Evolutionary conservation across 2,329 filamentous ascomycete species (phyloP), one percentile per base, ranked within the genome.

Genomic region (Colletotrichum simmondsii): DNA sequence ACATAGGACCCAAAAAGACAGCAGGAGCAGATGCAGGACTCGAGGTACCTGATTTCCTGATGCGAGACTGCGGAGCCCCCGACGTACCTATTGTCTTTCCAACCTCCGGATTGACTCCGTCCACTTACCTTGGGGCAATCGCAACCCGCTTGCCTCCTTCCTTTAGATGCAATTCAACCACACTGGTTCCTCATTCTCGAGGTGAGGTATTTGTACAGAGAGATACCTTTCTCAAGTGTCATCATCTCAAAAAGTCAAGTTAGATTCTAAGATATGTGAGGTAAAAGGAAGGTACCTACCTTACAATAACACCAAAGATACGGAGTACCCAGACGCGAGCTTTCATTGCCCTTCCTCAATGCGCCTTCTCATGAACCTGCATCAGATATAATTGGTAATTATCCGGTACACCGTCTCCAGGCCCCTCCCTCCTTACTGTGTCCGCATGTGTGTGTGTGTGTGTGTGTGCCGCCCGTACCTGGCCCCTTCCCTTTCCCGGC

Each of bases 401-500:
- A 61, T 71, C 66, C 56, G 54, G 71, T 61, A 73, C 71, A 73
- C 71, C 71, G 70, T 65, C 56, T 67, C 49, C 56, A 52, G 42
- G 22, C 42, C 10, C n/a, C 19, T n/a, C 42, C 42, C 60, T 62
- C 46, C 42, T 28, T 56, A 70, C 66, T 70, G 66, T 72, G 69
- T 35, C 57, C 22, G 57, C 16, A 57, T 24, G 12, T 54, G 53
- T 37, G 59, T 37, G 19, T 70, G 59, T 24, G 12, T 54, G 53
- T 37, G 59, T 37, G 19, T 70, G 59, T 65, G 37, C 42, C 19
- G 59, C 24, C 59, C 56, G 71, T 71, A 58, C 71, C 71, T 73
- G 71, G 67, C 61, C 60, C 66, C 65, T 65, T 70, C 28, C 66
- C 71, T 37, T 72, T 72, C 54, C 60, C 60, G 46, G 66, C 46